phyloP scores from a whole-genome alignment of 2,329 filamentous ascomycete species.

The Aaosphaeria arxii region DNA sequence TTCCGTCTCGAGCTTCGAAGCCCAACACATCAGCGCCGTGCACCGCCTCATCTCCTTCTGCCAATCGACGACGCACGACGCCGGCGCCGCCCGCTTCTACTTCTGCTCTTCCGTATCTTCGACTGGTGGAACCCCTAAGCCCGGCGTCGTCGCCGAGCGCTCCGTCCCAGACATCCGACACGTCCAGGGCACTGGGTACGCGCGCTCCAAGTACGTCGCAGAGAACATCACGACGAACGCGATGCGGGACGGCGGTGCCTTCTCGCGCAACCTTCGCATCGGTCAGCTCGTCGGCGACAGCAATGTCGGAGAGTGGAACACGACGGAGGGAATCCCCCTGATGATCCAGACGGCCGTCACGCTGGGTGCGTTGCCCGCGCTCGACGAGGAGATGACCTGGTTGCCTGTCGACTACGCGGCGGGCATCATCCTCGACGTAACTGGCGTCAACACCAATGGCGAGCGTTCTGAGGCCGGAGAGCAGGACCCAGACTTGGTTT shows the following conservation, averaged over 20 bases:
- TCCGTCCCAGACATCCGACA: constrained; percentile 33
- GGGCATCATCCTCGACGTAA: constrained; percentile 25
- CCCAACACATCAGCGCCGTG: constrained; percentile 44
- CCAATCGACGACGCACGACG: constrained; percentile 26
- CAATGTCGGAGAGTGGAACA: constrained; percentile 47
- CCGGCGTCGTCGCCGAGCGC: constrained; percentile 35
- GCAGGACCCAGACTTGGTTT: constrained; percentile 35
- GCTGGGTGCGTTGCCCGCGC: constrained; percentile 45
- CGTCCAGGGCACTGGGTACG: constrained; percentile 53
- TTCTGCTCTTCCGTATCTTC: constrained; percentile 49
- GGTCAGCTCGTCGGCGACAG: constrained; percentile 51
- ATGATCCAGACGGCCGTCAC: constrained; percentile 49
- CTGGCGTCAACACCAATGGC: not conserved
- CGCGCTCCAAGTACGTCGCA: constrained; percentile 49
- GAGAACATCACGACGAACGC: constrained; percentile 43
- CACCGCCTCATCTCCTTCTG: constrained; percentile 44
- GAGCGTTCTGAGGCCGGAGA: not conserved
- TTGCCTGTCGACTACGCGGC: constrained; percentile 45
- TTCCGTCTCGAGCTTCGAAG: constrained; percentile 49
- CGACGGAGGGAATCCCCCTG: constrained; percentile 49
- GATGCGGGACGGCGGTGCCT: constrained; percentile 6
- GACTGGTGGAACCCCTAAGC: constrained; percentile 39
- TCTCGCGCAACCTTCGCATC: constrained; percentile 39
- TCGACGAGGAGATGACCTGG: constrained; percentile 43
- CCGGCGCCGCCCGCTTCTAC: constrained; percentile 37